Base-by-base conservation (phyloP, 169 alveolate genomes). In the Eimeria maxima region DNA sequence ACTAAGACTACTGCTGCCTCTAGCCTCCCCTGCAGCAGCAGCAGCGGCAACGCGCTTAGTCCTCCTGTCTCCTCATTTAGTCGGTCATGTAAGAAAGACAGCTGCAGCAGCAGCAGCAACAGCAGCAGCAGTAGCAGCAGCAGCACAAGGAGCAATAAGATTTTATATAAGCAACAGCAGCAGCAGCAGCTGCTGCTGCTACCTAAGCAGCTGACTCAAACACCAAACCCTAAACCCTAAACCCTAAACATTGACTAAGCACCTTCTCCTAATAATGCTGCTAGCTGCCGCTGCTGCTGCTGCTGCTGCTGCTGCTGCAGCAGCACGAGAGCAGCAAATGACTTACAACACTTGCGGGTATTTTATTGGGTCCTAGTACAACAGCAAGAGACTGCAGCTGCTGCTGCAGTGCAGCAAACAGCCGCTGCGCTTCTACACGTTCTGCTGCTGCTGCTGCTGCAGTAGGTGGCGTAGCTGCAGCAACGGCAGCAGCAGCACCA, bases 381-480 rank as follows among this genome's bases (percentile, higher is more conserved):
- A 84, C 73, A 20, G 92, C 92, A 20, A 84, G 76, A 14, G 92
- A 84, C 78, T 84, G 78, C 57, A 84, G 92, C 78, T 55, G 92
- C 76, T 84, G 92, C 92, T 84, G 92, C 92, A 84, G 76, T 11
- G 92, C 76, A 4, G 92, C 92, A 55, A 84, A 84, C 1, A 84
- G 92, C 38, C 92, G 76, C 78, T 84, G 92, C 27, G 92, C 29
- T 44, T 84, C 67, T 50, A 67, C 92, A 33, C 50, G 78, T 22
- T 53, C 92, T 84, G 50, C 91, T 29, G 91, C 91, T 83, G 92
- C 92, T 55, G 92, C 92, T 50, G 92, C 78, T 27, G 92, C 92
- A 29, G 92, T 50, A 29, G 76, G 53, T 13, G 92, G 53, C 13
- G 78, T 78, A 84, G 76, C 57, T 33, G 90, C 90, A n/a, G 71